Conservation (phyloP, 2,329 filamentous ascomycete species). For the Phialocephala sp. region DNA sequence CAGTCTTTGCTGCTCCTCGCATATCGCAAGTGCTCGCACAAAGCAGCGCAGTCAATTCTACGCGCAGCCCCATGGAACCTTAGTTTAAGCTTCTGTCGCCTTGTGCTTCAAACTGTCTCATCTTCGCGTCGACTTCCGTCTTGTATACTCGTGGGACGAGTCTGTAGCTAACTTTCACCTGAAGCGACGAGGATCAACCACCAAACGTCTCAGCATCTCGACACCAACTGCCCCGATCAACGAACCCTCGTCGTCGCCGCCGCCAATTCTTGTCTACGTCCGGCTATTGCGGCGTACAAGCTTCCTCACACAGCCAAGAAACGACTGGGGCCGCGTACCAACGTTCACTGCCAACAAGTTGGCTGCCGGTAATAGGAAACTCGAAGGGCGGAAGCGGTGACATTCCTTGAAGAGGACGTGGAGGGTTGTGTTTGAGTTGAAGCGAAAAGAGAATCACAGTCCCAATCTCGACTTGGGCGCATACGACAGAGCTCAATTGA, state of each 20-base stretch:
- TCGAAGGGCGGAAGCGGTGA: slow-evolving; percentile 14
- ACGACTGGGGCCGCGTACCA: slow-evolving; percentile 22
- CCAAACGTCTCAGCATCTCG: slow-evolving; percentile 35
- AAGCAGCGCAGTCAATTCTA: slow-evolving; percentile 21
- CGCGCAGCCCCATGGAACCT: slow-evolving; percentile 22
- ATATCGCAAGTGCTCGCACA: neutral
- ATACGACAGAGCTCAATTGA: slow-evolving; percentile 22
- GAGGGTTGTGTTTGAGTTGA: slow-evolving; percentile 15
- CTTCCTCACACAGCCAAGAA: slow-evolving; percentile 30
- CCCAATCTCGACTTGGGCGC: slow-evolving; percentile 10
- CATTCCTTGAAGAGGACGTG: slow-evolving; percentile 8
- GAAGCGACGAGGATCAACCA: slow-evolving; percentile 38
- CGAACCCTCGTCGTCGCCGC: neutral
- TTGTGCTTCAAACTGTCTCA: slow-evolving; percentile 40
- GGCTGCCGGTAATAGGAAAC: slow-evolving; percentile 13
- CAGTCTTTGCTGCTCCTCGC: neutral
- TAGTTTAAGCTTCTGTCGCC: slow-evolving; percentile 41
- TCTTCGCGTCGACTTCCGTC: slow-evolving; percentile 31
- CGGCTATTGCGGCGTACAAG: slow-evolving; percentile 29
- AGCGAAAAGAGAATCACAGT: slow-evolving; percentile 7
- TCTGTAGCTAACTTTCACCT: slow-evolving; percentile 39
- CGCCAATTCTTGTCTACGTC: slow-evolving; percentile 23
- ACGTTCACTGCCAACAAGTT: slow-evolving; percentile 6
- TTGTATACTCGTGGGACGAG: slow-evolving; percentile 27
- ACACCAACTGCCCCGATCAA: slow-evolving; percentile 27